Percentiles rank a stretch among this genome's conserved stretches.
Evolutionary conservation across 768 basidiomycete species (phyloP).

Genomic region (Rhizopogon salebrosus): DNA sequence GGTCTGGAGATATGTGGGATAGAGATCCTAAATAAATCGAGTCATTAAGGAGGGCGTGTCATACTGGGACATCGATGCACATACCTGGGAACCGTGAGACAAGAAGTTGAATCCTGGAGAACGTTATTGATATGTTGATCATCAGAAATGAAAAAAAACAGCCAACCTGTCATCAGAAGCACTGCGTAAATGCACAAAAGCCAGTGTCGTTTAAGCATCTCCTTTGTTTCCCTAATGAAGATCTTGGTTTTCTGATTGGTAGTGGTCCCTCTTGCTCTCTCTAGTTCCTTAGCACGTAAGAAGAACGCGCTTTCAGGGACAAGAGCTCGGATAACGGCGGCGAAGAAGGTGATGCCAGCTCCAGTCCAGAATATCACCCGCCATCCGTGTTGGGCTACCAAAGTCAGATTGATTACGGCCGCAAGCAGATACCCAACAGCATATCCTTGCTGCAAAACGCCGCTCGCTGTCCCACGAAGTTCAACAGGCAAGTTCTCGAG

Average conservation of each 20-base stretch:
- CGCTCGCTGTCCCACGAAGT: conserved; percentile 78
- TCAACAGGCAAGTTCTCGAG: conserved; percentile 89
- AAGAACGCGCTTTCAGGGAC: conserved; percentile 81
- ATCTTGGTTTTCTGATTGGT: conserved; percentile 52
- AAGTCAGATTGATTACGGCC: conserved; percentile 71
- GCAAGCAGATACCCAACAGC: conserved; percentile 83
- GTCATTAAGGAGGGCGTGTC: not conserved
- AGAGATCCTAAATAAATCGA: conserved; percentile 54
- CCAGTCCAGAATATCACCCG: conserved; percentile 79
- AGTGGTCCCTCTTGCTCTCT: conserved; percentile 34
- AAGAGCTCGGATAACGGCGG: conserved; percentile 57
- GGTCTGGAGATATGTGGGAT: conserved; percentile 67
- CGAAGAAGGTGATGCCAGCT: conserved; percentile 61
- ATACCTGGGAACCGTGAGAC: conserved; percentile 65
- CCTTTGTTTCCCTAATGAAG: conserved; percentile 68
- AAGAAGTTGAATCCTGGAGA: conserved; percentile 67
- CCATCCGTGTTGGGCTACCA: conserved; percentile 53
- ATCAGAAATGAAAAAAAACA: conserved; percentile 5
- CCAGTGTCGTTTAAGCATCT: conserved; percentile 84
- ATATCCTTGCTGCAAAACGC: conserved; percentile 86
- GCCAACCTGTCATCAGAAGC: conserved; percentile 62
- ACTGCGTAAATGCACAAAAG: conserved; percentile 77
- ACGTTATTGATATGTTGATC: not conserved
- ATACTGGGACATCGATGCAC: conserved; percentile 5
- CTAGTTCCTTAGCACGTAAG: conserved; percentile 54